phyloP scores from a whole-genome alignment of 352 stramenopile genomes.

The Peronosclerospora sorghi region DNA sequence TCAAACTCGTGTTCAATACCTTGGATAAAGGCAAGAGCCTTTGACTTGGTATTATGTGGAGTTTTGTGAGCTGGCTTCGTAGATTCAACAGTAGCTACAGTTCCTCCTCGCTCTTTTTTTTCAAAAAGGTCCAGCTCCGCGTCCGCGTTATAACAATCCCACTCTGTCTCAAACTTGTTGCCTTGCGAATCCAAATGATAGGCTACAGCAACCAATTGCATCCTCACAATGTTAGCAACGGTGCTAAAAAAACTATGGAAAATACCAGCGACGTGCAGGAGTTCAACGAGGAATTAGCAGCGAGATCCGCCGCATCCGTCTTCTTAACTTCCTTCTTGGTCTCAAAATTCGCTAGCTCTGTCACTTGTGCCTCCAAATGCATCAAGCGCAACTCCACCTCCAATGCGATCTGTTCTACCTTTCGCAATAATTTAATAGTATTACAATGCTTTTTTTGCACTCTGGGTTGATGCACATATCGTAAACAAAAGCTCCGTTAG shows the following conservation, averaged over 20 bases:
- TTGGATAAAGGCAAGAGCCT: conserved; percentile 28
- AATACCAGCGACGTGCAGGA: conserved; percentile 33
- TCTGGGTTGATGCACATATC: conserved; percentile 8
- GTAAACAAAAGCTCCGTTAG: conserved; percentile 5
- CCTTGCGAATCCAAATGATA: conserved; percentile 80
- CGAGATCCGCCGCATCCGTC: conserved; percentile 8
- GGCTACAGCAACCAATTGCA: conserved; percentile 23
- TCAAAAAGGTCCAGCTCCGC: conserved; percentile 65
- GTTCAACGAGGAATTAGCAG: conserved; percentile 39
- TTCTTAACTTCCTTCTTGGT: conserved; percentile 14
- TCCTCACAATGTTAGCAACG: not conserved
- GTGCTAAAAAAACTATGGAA: not conserved
- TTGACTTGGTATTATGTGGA: conserved; percentile 25
- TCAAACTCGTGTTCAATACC: conserved; percentile 73
- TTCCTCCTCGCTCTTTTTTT: conserved; percentile 23
- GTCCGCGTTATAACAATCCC: conserved; percentile 73
- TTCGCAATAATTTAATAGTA: conserved; percentile 51
- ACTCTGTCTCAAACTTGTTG: conserved; percentile 84
- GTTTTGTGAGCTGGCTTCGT: conserved; percentile 2
- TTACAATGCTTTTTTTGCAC: conserved; percentile 22
- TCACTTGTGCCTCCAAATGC: conserved; percentile 52
- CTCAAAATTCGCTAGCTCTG: conserved; percentile 46
- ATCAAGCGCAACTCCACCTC: conserved; percentile 55
- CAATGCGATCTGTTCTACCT: conserved; percentile 60
- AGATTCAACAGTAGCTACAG: not conserved